These are phyloP conservation scores for Coprinopsis sp. DNA, from an alignment of 768 basidiomycete genomes.

Conservation along the genomic window DNA sequence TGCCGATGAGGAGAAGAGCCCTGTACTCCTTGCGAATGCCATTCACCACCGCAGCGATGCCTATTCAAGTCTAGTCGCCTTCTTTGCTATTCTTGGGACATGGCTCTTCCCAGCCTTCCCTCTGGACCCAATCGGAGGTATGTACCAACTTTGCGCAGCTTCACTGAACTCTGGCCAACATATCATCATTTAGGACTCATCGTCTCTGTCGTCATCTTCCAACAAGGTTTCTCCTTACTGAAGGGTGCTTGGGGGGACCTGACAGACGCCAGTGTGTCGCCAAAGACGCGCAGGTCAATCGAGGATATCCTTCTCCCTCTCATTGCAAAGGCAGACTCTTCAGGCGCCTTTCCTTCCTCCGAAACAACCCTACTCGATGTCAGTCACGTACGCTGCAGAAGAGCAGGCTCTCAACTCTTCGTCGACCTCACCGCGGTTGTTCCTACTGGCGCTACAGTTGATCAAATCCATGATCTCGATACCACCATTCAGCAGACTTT, in stretches of 20 bases:
- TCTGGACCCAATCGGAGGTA: slow-evolving; percentile 91
- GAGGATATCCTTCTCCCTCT: slow-evolving; percentile 54
- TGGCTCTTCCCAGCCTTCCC: slow-evolving; percentile 83
- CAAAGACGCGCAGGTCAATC: slow-evolving; percentile 48
- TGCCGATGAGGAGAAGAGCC: slow-evolving; percentile 85
- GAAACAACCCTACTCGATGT: slow-evolving; percentile 35
- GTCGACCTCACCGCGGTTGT: slow-evolving; percentile 82
- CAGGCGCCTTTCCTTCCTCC: slow-evolving; percentile 6
- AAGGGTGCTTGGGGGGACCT: slow-evolving; percentile 73
- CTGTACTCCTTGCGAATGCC: slow-evolving; percentile 93
- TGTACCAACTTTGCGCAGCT: slow-evolving; percentile 18
- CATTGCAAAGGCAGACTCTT: slow-evolving; percentile 23
- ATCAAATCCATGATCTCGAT: slow-evolving; percentile 58
- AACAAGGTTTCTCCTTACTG: slow-evolving; percentile 68
- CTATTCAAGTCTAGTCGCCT: slow-evolving; percentile 86
- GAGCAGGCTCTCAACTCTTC: slow-evolving; percentile 75
- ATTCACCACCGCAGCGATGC: slow-evolving; percentile 97
- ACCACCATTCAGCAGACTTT: slow-evolving; percentile 51
- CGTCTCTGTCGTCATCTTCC: slow-evolving; percentile 86
- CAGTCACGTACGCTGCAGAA: slow-evolving; percentile 61
- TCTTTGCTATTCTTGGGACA: slow-evolving; percentile 88
- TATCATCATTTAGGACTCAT: slow-evolving; percentile 53
- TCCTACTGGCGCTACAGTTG: slow-evolving; percentile 50
- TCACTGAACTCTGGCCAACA: background rate
- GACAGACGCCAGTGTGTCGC: slow-evolving; percentile 76